Evolutionary conservation across 2,329 filamentous ascomycete genomes (phyloP).

Genomic region (Aspergillus japonicus): DNA sequence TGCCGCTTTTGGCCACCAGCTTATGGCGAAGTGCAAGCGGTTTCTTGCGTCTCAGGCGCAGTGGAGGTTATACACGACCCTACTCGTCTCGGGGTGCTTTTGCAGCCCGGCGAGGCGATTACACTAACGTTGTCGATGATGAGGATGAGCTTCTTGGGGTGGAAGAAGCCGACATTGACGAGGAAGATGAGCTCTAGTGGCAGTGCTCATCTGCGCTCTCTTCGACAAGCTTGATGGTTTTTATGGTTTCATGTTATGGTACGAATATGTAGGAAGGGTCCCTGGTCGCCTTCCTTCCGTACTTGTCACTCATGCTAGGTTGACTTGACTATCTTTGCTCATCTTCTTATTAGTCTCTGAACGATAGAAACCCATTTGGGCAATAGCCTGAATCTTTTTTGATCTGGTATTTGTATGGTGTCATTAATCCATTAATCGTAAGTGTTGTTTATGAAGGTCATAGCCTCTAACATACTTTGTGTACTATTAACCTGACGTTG

Average conservation of each 20-base stretch:
- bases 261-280: not conserved
- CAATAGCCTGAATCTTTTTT: not conserved
- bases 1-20: conserved; percentile 70
- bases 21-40: conserved; percentile 66
- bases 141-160: conserved; percentile 85
- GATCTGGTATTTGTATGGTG: too few relatives aligned
- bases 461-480: too few relatives aligned
- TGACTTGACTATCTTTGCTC: not conserved
- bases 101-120: conserved; percentile 81
- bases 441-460: too few relatives aligned
- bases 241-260: conserved; percentile 15
- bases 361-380: not conserved
- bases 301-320: not conserved
- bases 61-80: conserved; percentile 58
- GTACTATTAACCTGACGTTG: too few relatives aligned
- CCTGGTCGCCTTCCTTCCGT: not conserved
- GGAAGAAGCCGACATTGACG: conserved; percentile 89
- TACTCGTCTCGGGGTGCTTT: conserved; percentile 91
- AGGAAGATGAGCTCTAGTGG: conserved; percentile 60
- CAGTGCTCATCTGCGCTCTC: not conserved
- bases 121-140: conserved; percentile 84
- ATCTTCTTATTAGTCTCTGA: not conserved
- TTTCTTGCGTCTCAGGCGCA: conserved; percentile 47
- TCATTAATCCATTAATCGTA: too few relatives aligned
- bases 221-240: not conserved